phyloP scores from a whole-genome alignment of 2,329 filamentous ascomycete genomes.

The Parascedosporium putredinis region DNA sequence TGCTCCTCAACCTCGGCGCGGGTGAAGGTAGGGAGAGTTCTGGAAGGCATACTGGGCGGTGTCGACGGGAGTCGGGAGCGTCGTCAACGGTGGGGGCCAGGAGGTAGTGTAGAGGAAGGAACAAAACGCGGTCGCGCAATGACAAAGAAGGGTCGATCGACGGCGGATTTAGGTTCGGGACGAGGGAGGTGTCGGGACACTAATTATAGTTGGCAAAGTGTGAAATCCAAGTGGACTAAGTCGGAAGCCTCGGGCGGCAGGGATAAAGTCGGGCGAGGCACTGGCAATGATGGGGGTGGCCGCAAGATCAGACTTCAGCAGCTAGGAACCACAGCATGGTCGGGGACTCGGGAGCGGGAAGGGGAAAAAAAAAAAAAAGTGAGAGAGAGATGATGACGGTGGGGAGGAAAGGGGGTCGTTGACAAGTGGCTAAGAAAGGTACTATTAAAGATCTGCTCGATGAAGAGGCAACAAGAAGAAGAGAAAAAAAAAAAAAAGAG shows the following conservation, averaged over 20 bases:
- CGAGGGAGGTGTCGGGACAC: not conserved
- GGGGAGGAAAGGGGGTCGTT: not conserved
- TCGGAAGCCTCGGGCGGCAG: not conserved
- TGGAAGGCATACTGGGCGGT: conserved; percentile 1
- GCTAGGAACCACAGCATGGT: not conserved
- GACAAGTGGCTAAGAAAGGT: not conserved
- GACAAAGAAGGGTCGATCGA: not conserved
- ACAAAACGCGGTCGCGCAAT: not conserved
- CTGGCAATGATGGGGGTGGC: not conserved
- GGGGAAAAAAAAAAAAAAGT: no score
- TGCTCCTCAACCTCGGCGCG: conserved; percentile 71
- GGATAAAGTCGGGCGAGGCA: not conserved
- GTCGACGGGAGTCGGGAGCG: not conserved
- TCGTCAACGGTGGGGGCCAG: no score
- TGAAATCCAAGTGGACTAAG: not conserved
- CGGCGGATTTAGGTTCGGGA: not conserved
- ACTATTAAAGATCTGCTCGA: not conserved
- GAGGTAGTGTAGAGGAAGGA: not conserved
- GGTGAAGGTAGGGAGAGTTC: conserved; percentile 71
- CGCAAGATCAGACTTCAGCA: not conserved
- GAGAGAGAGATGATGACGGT: no score
- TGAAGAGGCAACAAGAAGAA: not conserved
- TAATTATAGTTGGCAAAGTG: not conserved
- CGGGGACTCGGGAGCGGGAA: not conserved
- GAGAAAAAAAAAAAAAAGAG: not conserved